Conservation (phyloP, 495 filamentous ascomycete genomes). For the Penicillium ucsense region DNA sequence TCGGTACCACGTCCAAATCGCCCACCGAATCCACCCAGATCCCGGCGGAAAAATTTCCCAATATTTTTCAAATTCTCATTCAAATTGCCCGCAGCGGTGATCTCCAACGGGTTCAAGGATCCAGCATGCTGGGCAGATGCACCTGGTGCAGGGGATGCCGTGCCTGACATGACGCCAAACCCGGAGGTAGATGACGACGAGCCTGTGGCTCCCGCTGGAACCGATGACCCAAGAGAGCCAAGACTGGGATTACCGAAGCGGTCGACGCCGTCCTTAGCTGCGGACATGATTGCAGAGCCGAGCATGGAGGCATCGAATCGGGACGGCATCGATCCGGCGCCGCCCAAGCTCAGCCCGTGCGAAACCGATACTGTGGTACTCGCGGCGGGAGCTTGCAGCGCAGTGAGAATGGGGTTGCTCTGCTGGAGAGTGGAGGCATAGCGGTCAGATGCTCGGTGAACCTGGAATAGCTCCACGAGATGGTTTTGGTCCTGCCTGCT, state of each 20-base stretch:
- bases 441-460: conserved; percentile 57
- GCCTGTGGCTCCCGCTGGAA: conserved; percentile 15
- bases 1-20: conserved; percentile 48
- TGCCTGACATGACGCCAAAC: conserved; percentile 9
- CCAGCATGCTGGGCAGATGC: conserved; percentile 8
- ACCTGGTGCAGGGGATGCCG: conserved; percentile 11
- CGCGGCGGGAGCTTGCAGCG: conserved; percentile 29
- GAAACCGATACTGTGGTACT: conserved; percentile 31
- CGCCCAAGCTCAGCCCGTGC: conserved; percentile 29
- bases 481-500: conserved; percentile 67
- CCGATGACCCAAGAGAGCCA: conserved; percentile 11
- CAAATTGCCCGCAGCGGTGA: conserved; percentile 46
- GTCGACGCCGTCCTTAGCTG: conserved; percentile 84
- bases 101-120: conserved; percentile 11
- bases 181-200: conserved; percentile 6
- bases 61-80: conserved; percentile 92
- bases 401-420: conserved; percentile 34
- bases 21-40: conserved; percentile 73
- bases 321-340: conserved; percentile 35
- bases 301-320: conserved; percentile 69
- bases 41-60: conserved; percentile 89
- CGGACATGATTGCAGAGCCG: conserved; percentile 64
- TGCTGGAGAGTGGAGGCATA: conserved; percentile 38
- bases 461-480: conserved; percentile 80
- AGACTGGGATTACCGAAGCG: conserved; percentile 58